Evolutionary conservation across 139 green algal species (phyloP).

Genomic region (Coccomyxa sp.): DNA sequence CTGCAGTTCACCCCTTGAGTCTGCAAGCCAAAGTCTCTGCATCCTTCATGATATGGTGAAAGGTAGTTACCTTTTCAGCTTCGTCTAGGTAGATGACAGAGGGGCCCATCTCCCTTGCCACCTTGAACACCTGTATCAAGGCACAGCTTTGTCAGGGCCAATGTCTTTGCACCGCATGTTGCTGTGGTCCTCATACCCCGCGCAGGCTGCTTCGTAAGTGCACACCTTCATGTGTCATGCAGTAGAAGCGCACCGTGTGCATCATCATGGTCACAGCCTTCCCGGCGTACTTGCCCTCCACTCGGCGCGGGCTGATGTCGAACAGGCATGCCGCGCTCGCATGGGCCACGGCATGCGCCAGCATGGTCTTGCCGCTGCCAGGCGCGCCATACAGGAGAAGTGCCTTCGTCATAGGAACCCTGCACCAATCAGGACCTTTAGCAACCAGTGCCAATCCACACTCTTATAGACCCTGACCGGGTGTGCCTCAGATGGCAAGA

Average conservation of each 20-base stretch:
- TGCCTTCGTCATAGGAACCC: slow-evolving; percentile 21
- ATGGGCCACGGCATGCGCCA: slow-evolving; percentile 60
- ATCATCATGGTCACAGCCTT: slow-evolving; percentile 82
- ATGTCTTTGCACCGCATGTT: neutral
- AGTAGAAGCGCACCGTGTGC: slow-evolving; percentile 64
- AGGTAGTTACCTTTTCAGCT: slow-evolving; percentile 65
- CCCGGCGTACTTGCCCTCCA: slow-evolving; percentile 76
- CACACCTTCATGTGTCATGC: neutral
- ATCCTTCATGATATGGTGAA: neutral
- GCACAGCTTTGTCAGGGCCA: neutral
- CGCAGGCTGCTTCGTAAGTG: neutral
- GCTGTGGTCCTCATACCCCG: neutral
- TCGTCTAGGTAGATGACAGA: slow-evolving; percentile 88
- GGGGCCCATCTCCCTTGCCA: slow-evolving; percentile 61
- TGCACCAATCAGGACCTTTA: too few relatives aligned
- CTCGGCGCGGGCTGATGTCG: slow-evolving; percentile 78
- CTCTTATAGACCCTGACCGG: too few relatives aligned
- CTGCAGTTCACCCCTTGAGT: neutral
- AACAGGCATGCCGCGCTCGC: slow-evolving; percentile 72
- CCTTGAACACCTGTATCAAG: slow-evolving; percentile 50
- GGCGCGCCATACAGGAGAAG: slow-evolving; percentile 81
- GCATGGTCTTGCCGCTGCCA: slow-evolving; percentile 79
- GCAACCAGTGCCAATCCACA: too few relatives aligned
- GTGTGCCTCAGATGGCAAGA: too few relatives aligned
- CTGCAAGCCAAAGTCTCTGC: neutral